These are phyloP conservation scores for Candida mesenterica DNA, from an alignment of 1,139 yeast species.

Conservation along the genomic window DNA sequence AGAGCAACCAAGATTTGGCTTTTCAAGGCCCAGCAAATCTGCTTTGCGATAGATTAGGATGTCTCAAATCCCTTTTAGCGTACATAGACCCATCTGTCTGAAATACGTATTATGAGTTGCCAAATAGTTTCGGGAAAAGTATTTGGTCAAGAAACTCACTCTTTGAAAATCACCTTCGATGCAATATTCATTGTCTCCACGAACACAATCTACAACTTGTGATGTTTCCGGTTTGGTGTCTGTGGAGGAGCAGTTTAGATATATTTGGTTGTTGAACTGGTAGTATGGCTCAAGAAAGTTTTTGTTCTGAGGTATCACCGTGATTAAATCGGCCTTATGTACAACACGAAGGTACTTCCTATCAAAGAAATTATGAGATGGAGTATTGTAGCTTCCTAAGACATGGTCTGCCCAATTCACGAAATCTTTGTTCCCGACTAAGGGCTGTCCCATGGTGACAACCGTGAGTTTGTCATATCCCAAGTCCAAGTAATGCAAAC, in stretches of 20 bases:
- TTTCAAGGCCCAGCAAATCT: slow-evolving; percentile 10
- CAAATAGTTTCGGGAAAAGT: slow-evolving; percentile 25
- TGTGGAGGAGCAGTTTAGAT: slow-evolving; percentile 37
- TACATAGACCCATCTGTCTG: slow-evolving; percentile 48
- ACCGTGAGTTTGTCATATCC: slow-evolving; percentile 34
- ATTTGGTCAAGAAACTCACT: slow-evolving; percentile 10
- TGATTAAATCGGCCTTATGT: slow-evolving; percentile 46
- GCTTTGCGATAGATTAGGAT: neutral
- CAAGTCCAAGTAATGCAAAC: slow-evolving; percentile 36
- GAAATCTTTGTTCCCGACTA: slow-evolving; percentile 44
- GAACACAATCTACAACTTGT: slow-evolving; percentile 33
- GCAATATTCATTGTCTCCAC: slow-evolving; percentile 37
- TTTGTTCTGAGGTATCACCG: slow-evolving; percentile 40
- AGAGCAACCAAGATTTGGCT: slow-evolving; percentile 40
- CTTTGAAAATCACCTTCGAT: slow-evolving; percentile 31
- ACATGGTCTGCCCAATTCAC: slow-evolving; percentile 37
- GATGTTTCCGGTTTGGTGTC: slow-evolving; percentile 24
- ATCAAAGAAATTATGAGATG: slow-evolving; percentile 21
- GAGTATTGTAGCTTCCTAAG: slow-evolving; percentile 27
- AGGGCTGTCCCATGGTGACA: slow-evolving; percentile 54
- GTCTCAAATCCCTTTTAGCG: slow-evolving; percentile 14
- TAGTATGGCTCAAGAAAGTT: slow-evolving; percentile 27
- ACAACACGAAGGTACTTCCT: slow-evolving; percentile 42
- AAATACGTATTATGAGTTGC: slow-evolving; percentile 49
- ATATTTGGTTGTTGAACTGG: slow-evolving; percentile 47